These are phyloP conservation scores for Dacryopinax primogenitus DNA, from an alignment of 768 basidiomycete species.

Conservation along the genomic window DNA sequence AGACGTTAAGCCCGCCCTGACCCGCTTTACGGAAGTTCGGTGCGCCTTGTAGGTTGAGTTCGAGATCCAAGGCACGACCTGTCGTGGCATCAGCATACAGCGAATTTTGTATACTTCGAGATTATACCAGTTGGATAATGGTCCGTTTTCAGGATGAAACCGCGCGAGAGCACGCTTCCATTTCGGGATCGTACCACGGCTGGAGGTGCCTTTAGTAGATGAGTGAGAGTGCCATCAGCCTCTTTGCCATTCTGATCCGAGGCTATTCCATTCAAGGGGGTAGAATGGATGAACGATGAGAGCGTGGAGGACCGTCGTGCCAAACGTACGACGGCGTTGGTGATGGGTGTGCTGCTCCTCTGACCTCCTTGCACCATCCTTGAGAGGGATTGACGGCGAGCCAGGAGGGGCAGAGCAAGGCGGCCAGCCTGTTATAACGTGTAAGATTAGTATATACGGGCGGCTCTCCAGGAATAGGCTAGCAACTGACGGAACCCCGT, in stretches of 20 bases:
- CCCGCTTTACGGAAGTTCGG: slow-evolving; percentile 86
- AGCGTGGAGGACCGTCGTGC: neutral
- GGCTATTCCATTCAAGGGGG: neutral
- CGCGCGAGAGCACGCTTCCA: slow-evolving; percentile 72
- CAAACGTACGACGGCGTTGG: neutral
- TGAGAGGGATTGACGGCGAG: neutral
- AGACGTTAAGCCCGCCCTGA: slow-evolving; percentile 73
- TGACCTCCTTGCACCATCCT: slow-evolving; percentile 1
- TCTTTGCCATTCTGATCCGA: neutral
- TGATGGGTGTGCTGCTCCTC: neutral
- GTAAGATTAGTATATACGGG: neutral
- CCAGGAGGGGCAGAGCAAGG: neutral
- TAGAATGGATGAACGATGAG: neutral
- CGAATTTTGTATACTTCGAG: slow-evolving; percentile 5
- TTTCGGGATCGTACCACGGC: slow-evolving; percentile 63
- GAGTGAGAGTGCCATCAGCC: neutral
- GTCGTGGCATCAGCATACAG: slow-evolving; percentile 12
- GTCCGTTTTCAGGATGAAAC: slow-evolving; percentile 92
- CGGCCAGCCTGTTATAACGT: neutral
- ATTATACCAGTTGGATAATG: slow-evolving; percentile 59
- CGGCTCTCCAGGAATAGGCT: neutral
- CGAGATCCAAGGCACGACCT: slow-evolving; percentile 83
- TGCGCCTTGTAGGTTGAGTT: slow-evolving; percentile 84
- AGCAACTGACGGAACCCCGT: neutral
- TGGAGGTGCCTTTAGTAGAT: neutral